These are phyloP conservation scores for Pythium pyrilobum DNA, from an alignment of 352 stramenopile species.

Conservation along the genomic window DNA sequence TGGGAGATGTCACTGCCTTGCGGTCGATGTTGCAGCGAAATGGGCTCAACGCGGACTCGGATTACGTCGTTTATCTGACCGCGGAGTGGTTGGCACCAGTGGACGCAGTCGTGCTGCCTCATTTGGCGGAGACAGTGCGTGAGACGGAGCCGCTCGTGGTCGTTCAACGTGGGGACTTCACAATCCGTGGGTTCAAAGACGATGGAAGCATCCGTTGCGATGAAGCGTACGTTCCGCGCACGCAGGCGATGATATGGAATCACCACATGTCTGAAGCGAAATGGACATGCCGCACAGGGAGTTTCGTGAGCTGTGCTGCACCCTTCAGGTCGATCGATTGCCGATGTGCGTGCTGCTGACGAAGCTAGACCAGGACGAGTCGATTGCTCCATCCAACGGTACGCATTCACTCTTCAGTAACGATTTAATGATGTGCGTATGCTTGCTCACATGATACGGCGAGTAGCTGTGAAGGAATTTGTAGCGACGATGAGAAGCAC, in stretches of 20 bases:
- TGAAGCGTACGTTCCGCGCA: not conserved
- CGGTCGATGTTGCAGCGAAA: not conserved
- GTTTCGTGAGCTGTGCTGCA: constrained; percentile 9
- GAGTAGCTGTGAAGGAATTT: too few relatives aligned
- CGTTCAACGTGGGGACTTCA: not conserved
- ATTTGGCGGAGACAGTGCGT: constrained; percentile 14
- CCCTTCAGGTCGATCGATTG: not conserved
- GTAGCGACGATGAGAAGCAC: not conserved
- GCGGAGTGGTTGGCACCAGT: constrained; percentile 36
- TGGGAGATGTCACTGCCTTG: not conserved
- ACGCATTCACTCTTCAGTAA: too few relatives aligned
- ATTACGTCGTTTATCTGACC: constrained; percentile 28
- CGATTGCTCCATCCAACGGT: too few relatives aligned
- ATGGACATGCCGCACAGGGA: not conserved
- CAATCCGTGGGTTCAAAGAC: not conserved
- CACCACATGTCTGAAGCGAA: not conserved
- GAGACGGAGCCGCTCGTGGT: constrained; percentile 11
- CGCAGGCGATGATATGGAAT: too few relatives aligned
- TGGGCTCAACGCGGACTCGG: not conserved
- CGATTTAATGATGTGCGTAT: too few relatives aligned
- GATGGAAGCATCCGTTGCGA: not conserved
- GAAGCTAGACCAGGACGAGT: too few relatives aligned
- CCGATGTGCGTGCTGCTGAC: not conserved
- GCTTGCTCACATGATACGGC: too few relatives aligned
- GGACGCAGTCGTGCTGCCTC: constrained; percentile 25